Evolutionary conservation across 306 rosid species (phyloP).

Genomic region (Geum urbanum): DNA sequence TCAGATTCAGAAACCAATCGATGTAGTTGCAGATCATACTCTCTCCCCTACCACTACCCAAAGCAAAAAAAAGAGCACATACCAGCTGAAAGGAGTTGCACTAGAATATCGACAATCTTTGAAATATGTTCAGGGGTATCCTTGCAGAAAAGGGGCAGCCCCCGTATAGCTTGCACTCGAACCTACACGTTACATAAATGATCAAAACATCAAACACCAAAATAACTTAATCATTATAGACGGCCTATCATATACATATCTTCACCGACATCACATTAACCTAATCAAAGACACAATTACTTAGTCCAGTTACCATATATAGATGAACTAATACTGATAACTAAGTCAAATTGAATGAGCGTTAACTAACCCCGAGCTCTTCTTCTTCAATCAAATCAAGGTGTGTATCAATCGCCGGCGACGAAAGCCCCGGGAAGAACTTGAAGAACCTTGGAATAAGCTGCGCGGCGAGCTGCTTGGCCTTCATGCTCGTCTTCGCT

Average conservation of each 20-base stretch:
- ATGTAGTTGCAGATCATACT: constrained; percentile 2
- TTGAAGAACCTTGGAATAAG: constrained; percentile 92
- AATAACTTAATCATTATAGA: neutral
- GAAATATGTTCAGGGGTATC: constrained; percentile 88
- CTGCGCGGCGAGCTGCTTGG: constrained; percentile 94
- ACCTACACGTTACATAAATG: constrained; percentile 58
- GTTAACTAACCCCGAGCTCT: constrained; percentile 79
- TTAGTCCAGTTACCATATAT: constrained; percentile 6
- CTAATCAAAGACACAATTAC: neutral
- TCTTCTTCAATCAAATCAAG: constrained; percentile 92
- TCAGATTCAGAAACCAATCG: constrained; percentile 33
- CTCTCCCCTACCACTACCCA: neutral
- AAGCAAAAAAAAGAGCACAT: constrained; percentile 8
- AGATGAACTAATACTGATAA: neutral
- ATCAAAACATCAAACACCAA: neutral
- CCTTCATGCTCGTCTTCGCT: constrained; percentile 78
- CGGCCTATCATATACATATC: neutral
- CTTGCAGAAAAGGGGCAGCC: constrained; percentile 95
- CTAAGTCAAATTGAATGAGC: neutral
- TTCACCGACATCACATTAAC: neutral
- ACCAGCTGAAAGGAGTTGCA: constrained; percentile 83
- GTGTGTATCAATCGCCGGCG: constrained; percentile 68
- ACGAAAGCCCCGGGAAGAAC: constrained; percentile 78
- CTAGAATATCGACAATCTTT: constrained; percentile 91
- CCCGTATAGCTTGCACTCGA: constrained; percentile 97